Evolutionary conservation across 1,284 basidiomycete species (phyloP).

Genomic region (Fereydounia khargensis): DNA sequence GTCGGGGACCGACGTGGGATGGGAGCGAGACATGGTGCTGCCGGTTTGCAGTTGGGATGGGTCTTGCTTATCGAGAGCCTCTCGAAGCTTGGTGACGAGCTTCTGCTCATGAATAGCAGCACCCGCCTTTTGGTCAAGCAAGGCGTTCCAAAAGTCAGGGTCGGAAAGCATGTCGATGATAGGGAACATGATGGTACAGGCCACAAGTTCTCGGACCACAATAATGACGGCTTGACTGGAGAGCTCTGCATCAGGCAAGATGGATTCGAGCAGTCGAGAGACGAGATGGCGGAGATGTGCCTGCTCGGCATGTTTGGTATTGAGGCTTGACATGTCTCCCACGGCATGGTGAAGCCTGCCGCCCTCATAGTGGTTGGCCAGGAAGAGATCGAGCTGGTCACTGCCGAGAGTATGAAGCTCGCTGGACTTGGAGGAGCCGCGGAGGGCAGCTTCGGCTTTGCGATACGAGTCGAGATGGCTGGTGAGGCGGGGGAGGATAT

Average conservation of each 20-base stretch:
- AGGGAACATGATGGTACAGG: slow-evolving; percentile 78
- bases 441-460: slow-evolving; percentile 79
- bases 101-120: slow-evolving; percentile 84
- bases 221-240: slow-evolving; percentile 70
- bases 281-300: slow-evolving; percentile 73
- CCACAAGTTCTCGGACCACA: slow-evolving; percentile 75
- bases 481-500: slow-evolving; percentile 80
- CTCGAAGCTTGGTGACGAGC: slow-evolving; percentile 62
- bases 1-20: not conserved
- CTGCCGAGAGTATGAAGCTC: slow-evolving; percentile 15
- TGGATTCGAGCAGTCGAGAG: slow-evolving; percentile 68
- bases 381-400: slow-evolving; percentile 65
- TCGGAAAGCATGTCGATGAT: slow-evolving; percentile 88
- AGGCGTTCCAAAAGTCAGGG: slow-evolving; percentile 92
- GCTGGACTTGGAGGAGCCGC: slow-evolving; percentile 60
- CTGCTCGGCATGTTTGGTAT: slow-evolving; percentile 85
- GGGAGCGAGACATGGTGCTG: not conserved
- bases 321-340: slow-evolving; percentile 73
- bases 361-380: slow-evolving; percentile 62
- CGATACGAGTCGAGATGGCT: slow-evolving; percentile 84
- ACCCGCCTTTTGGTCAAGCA: slow-evolving; percentile 84
- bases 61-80: slow-evolving; percentile 59
- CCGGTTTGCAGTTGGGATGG: slow-evolving; percentile 10
- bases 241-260: slow-evolving; percentile 75
- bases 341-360: slow-evolving; percentile 72